phyloP scores from a whole-genome alignment of 1,284 basidiomycete species.

The Leucoagaricus sp. region DNA sequence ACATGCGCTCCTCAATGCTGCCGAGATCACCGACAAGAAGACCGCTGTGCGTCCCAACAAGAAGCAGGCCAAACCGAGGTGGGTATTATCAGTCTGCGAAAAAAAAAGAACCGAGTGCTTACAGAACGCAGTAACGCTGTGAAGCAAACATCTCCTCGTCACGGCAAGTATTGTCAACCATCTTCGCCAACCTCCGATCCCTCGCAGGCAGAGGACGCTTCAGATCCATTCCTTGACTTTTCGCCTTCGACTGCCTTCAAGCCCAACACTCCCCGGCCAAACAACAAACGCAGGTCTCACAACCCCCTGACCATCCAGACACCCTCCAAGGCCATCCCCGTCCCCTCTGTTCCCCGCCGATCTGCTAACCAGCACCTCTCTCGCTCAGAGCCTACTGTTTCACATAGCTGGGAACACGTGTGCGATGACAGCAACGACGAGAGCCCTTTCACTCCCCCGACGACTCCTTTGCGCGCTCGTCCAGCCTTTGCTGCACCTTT shows the following conservation, averaged over 20 bases:
- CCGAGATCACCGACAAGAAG: conserved; percentile 27
- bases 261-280: conserved; percentile 47
- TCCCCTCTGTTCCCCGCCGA: conserved; percentile 32
- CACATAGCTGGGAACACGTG: conserved; percentile 52
- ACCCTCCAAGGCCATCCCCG: conserved; percentile 43
- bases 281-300: conserved; percentile 52
- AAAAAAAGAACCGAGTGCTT: too few relatives aligned
- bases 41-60: conserved; percentile 26
- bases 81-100: neutral
- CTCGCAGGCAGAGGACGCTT: conserved; percentile 64
- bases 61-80: conserved; percentile 33
- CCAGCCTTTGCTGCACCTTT: conserved; percentile 26
- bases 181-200: conserved; percentile 54
- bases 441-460: conserved; percentile 43
- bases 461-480: conserved; percentile 23
- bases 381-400: conserved; percentile 42
- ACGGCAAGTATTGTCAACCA: conserved; percentile 55
- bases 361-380: conserved; percentile 30
- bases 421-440: conserved; percentile 68
- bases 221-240: conserved; percentile 56
- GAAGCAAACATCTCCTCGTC: conserved; percentile 17
- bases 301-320: conserved; percentile 32
- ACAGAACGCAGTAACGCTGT: neutral
- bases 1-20: conserved; percentile 22
- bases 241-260: conserved; percentile 27